Percentiles rank a stretch among this genome's conserved stretches.
phyloP scores from a whole-genome alignment of 2,329 filamentous ascomycete species.

The Sclerotinia borealis region DNA sequence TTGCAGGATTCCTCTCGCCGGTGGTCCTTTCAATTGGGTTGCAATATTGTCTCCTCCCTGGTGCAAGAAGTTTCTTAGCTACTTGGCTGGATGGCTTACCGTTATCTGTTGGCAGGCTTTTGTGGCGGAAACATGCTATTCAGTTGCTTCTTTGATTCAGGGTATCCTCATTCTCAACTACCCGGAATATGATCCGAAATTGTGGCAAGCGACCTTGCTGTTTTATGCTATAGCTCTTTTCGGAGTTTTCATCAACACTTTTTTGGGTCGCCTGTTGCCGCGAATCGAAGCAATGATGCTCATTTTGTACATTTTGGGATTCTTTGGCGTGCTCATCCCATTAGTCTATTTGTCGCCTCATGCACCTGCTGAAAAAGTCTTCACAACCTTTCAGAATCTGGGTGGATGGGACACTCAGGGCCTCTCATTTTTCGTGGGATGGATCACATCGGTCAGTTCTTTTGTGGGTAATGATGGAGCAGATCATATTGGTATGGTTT shows the following conservation, averaged over 20 bases:
- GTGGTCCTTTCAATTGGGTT: conserved; percentile 15
- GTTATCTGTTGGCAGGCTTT: conserved; percentile 6
- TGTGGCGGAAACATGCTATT: background rate
- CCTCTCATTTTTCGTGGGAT: conserved; percentile 9
- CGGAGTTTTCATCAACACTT: conserved; percentile 12
- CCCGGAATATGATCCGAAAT: background rate
- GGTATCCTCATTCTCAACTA: background rate
- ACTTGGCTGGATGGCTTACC: conserved; percentile 13
- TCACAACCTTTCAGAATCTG: conserved; percentile 9
- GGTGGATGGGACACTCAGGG: conserved; percentile 11
- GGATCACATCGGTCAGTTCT: background rate
- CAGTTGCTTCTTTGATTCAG: background rate
- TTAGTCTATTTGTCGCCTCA: conserved; percentile 17
- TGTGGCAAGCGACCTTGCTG: conserved; percentile 6
- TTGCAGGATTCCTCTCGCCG: conserved; percentile 19
- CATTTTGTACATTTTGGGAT: conserved; percentile 10
- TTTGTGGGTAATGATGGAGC: conserved; percentile 5
- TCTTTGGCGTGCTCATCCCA: conserved; percentile 9
- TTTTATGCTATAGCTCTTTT: conserved; percentile 1
- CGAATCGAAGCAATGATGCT: conserved; percentile 8
- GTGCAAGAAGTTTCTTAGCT: conserved; percentile 14
- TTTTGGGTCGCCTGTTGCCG: conserved; percentile 3
- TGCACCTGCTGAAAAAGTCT: conserved; percentile 3
- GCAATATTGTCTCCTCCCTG: conserved; percentile 11
- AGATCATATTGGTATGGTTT: background rate